Conservation (phyloP, 345 rosid genomes). For the Draba incana region DNA sequence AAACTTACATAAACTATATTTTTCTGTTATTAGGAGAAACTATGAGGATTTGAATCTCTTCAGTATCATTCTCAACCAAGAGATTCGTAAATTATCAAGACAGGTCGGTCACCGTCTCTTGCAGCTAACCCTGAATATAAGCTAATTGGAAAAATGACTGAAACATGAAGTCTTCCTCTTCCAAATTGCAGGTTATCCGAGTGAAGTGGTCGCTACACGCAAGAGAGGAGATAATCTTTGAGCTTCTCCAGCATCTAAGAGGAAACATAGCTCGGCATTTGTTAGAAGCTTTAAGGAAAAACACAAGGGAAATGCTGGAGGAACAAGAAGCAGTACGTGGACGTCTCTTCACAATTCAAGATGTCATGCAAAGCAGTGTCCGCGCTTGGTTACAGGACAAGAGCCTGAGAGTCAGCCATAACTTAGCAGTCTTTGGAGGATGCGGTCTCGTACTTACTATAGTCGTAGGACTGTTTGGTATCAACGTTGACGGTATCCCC, state of each 20-base stretch:
- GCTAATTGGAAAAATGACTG: too few species aligned
- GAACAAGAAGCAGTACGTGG: slow-evolving; percentile 99
- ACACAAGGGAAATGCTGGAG: slow-evolving; percentile 85
- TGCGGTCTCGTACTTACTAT: slow-evolving; percentile 83
- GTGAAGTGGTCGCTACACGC: slow-evolving; percentile 99
- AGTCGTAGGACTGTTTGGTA: slow-evolving; percentile 86
- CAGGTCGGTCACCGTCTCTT: slow-evolving; percentile 47
- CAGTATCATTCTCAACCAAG: slow-evolving; percentile 90
- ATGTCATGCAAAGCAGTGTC: slow-evolving; percentile 97
- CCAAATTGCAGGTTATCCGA: slow-evolving; percentile 68
- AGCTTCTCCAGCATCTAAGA: slow-evolving; percentile 84
- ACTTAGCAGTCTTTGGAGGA: slow-evolving; percentile 90
- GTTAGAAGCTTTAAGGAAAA: slow-evolving; percentile 69
- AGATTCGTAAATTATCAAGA: slow-evolving; percentile 79
- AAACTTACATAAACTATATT: background rate
- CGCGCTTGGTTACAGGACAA: slow-evolving; percentile 99
- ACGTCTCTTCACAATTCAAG: slow-evolving; percentile 95
- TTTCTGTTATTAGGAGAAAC: slow-evolving; percentile 63
- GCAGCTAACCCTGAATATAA: too few species aligned
- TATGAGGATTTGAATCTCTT: slow-evolving; percentile 87
- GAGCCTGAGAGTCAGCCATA: slow-evolving; percentile 90
- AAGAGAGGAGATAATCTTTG: slow-evolving; percentile 90
- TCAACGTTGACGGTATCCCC: slow-evolving; percentile 98
- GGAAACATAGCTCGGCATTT: slow-evolving; percentile 57
- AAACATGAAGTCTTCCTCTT: background rate